Conservation (phyloP, 768 basidiomycete genomes). For the Phaffia tasmanica region DNA sequence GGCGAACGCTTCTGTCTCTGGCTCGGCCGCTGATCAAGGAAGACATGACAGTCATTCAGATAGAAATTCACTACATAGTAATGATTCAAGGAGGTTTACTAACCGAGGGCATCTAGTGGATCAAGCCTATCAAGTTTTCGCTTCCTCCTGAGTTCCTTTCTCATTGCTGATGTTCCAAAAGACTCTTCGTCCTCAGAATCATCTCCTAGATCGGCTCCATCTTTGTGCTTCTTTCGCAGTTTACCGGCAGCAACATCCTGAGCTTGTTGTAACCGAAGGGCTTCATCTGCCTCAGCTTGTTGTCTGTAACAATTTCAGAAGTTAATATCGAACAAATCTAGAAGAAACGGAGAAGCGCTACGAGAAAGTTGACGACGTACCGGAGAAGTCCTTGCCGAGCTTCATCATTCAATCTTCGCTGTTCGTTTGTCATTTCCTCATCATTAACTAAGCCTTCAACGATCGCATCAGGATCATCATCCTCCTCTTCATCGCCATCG, state of each 20-base stretch:
- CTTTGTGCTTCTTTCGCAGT: slow-evolving; percentile 27
- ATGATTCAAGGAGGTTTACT: neutral
- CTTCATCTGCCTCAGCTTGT: slow-evolving; percentile 32
- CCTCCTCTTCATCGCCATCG: slow-evolving; percentile 32
- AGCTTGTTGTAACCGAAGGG: slow-evolving; percentile 28
- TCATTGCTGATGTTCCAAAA: slow-evolving; percentile 2
- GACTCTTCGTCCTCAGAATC: slow-evolving; percentile 29
- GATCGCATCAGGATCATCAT: slow-evolving; percentile 29
- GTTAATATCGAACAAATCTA: neutral
- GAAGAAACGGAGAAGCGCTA: neutral
- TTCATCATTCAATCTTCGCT: slow-evolving; percentile 28
- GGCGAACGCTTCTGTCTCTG: slow-evolving; percentile 8
- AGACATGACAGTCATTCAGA: neutral
- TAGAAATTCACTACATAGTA: neutral
- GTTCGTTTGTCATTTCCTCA: slow-evolving; percentile 28
- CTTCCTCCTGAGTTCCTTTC: slow-evolving; percentile 28
- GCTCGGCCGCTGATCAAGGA: slow-evolving; percentile 3
- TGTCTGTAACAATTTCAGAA: slow-evolving; percentile 24
- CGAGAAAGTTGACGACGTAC: neutral
- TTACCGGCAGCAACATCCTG: slow-evolving; percentile 31
- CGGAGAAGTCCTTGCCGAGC: slow-evolving; percentile 4
- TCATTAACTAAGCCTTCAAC: slow-evolving; percentile 33
- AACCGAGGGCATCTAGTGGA: slow-evolving; percentile 29
- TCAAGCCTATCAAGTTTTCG: slow-evolving; percentile 28
- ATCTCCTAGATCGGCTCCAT: slow-evolving; percentile 29